Evolutionary conservation across 2,329 filamentous ascomycete genomes (phyloP), one percentile per base, ranked within the genome.

Genomic region (Alternaria angustiovoidea): DNA sequence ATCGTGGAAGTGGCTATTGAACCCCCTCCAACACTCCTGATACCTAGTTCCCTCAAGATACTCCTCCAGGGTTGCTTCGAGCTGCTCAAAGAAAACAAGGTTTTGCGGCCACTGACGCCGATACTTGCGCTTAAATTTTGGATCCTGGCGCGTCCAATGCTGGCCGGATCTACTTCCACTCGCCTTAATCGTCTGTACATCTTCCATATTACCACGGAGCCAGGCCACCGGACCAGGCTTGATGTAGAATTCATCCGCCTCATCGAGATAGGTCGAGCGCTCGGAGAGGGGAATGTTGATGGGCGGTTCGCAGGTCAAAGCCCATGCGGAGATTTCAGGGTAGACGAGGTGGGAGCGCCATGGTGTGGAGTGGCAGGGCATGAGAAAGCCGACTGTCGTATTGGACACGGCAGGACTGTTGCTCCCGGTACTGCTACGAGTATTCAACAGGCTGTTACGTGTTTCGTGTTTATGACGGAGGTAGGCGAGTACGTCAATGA

Each of bases 301-400:
- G 0, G 95, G 95, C 2, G 95, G 95, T 69, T 97, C 94, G 78
- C 95, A 99, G 6, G 91, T 91, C 16, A 98, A 82, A 0, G 94
- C 94, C 83, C 94, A 94, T 4, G 93, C 93, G 59, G 87, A 81
- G 54, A 97, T 88, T 30, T 83, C 81, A 0, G 92, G 87, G 73
- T 95, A 87, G 62, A 96, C 84, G 39, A 98, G 85, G 73, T 96
- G 91, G 16, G 91, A 93, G 71, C 94, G 91, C 94, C 95, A 98
- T 2, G 95, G 94, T 0, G 94, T 98, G 66, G 91, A 92, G 82
- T 99, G 95, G 80, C 95, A 99, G 9, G 95, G 95, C 86, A 94
- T 96, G 24, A 99, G 85, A 80, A 98, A 97, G 20, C 91, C 90
- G 34, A 89, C 82, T 3, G 85, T 85, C 28, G 85, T 84, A 28